These are phyloP conservation scores for Nigrospora osmanthi DNA, from an alignment of 2,329 filamentous ascomycete species.

Conservation along the genomic window DNA sequence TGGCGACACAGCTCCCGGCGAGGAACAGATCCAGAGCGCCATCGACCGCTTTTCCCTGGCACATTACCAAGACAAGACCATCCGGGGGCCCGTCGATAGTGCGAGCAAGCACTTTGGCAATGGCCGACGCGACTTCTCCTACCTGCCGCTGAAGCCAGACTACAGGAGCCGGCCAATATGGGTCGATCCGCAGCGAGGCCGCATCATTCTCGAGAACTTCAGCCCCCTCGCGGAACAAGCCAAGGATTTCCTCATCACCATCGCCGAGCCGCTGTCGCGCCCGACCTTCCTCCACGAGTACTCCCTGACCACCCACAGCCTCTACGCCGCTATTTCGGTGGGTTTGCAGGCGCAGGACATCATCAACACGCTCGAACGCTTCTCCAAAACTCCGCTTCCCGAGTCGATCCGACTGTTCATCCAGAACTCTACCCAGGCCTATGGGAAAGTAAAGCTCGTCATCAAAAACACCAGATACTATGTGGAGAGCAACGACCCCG, in stretches of 20 bases:
- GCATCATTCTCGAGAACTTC: constrained; percentile 91
- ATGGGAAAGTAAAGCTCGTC: constrained; percentile 92
- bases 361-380: constrained; percentile 76
- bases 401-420: constrained; percentile 76
- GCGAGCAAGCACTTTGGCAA: constrained; percentile 38
- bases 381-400: constrained; percentile 83
- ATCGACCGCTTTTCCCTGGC: constrained; percentile 52
- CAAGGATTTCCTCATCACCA: constrained; percentile 91
- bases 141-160: constrained; percentile 75
- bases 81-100: constrained; percentile 28
- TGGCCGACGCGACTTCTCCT: constrained; percentile 63
- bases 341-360: constrained; percentile 88
- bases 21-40: constrained; percentile 48
- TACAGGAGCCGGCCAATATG: constrained; percentile 85
- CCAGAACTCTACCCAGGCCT: constrained; percentile 72
- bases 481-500: constrained; percentile 83
- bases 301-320: constrained; percentile 79
- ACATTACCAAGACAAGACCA: constrained; percentile 39
- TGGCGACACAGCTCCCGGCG: constrained; percentile 42
- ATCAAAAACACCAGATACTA: constrained; percentile 92
- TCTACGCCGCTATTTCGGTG: constrained; percentile 93
- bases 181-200: constrained; percentile 82
- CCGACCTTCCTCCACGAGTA: constrained; percentile 93
- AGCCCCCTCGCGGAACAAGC: constrained; percentile 79
- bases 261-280: constrained; percentile 85